Base-by-base conservation (phyloP, 371 early-diverging fungal species). In the Mortierella sp. region DNA sequence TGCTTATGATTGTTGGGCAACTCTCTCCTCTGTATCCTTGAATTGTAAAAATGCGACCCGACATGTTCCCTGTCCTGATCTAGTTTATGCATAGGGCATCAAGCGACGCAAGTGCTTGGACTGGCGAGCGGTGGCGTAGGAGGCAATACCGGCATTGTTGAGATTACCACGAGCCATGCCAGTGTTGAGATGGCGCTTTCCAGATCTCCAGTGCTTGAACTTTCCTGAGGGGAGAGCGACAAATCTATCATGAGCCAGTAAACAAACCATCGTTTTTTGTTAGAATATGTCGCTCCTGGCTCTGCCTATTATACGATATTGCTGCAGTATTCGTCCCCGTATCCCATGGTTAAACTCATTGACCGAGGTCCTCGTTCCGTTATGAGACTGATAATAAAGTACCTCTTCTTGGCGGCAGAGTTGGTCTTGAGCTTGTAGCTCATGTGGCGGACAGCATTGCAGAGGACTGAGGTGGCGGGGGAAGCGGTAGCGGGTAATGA, bases 371-470 rank as follows among this genome's bases (percentile, higher is more conserved):
- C 14, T 1, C 14, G 3, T 50, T 50, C 14, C 14, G 13, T 50
- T 13, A 50, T 14, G 50, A 16, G 63, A 54, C 52, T 55, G 57
- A 26, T 47, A 76, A 70, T 50, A 10, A 55, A 63, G 13, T 85
- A 86, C 89, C 89, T 82, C 84, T 88, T 88, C 74, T 89, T 89
- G 58, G 88, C 84, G n/a, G 87, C 80, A 72, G 89, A 86, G 84
- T 89, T 85, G 65, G 88, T 89, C 81, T 89, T 89, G 70, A 89
- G 75, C 76, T 89, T 89, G 68, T 86, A 83, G 76, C 81, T 81
- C 87, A 84, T 87, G 60, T 86, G 75, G 47, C 86, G 82, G 68
- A 86, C 86, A 24, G 82, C 80, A 42, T 86, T 86, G 78, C 80
- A 82, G 70, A 86, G 82, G 50, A 80, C 31, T 42, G 86, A 86